Conservation (phyloP, 2,329 filamentous ascomycete species). For the Xylariales sp. region DNA sequence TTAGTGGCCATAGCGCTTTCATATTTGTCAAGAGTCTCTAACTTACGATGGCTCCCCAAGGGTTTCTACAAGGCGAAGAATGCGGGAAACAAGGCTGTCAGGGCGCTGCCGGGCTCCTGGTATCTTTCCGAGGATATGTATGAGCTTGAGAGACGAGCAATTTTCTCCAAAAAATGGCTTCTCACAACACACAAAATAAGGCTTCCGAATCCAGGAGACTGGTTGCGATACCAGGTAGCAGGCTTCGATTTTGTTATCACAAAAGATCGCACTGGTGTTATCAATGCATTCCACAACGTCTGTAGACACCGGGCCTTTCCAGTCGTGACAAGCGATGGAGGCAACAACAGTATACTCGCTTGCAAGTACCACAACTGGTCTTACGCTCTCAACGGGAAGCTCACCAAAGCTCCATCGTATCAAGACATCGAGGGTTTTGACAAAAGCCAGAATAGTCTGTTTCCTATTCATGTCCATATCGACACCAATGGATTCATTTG, state of each 20-base stretch:
- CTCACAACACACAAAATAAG: slow-evolving; percentile 60
- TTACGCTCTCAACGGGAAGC: slow-evolving; percentile 66
- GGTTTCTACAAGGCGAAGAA: slow-evolving; percentile 25
- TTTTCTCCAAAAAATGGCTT: slow-evolving; percentile 68
- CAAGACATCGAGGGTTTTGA: slow-evolving; percentile 67
- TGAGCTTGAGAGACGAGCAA: slow-evolving; percentile 66
- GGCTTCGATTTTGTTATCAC: slow-evolving; percentile 38
- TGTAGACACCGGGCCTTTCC: slow-evolving; percentile 72
- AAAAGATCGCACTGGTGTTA: slow-evolving; percentile 34
- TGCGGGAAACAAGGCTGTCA: slow-evolving; percentile 22
- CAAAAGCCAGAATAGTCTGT: slow-evolving; percentile 65
- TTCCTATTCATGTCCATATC: slow-evolving; percentile 65
- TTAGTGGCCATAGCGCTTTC: slow-evolving; percentile 34
- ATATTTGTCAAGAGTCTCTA: slow-evolving; percentile 24
- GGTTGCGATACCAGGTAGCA: slow-evolving; percentile 38
- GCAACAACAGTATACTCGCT: slow-evolving; percentile 63
- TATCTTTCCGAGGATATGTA: slow-evolving; percentile 65
- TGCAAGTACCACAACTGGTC: slow-evolving; percentile 74
- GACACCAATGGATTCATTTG: slow-evolving; percentile 67
- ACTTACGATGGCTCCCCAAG: slow-evolving; percentile 24
- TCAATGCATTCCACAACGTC: slow-evolving; percentile 69
- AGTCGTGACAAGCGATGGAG: slow-evolving; percentile 63
- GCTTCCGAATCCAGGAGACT: slow-evolving; percentile 36
- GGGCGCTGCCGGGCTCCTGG: slow-evolving; percentile 61
- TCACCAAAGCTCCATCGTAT: slow-evolving; percentile 71